Evolutionary conservation across 495 filamentous ascomycete genomes (phyloP), one percentile per base, ranked within the genome.

Genomic region (Annulohypoxylon nitens): DNA sequence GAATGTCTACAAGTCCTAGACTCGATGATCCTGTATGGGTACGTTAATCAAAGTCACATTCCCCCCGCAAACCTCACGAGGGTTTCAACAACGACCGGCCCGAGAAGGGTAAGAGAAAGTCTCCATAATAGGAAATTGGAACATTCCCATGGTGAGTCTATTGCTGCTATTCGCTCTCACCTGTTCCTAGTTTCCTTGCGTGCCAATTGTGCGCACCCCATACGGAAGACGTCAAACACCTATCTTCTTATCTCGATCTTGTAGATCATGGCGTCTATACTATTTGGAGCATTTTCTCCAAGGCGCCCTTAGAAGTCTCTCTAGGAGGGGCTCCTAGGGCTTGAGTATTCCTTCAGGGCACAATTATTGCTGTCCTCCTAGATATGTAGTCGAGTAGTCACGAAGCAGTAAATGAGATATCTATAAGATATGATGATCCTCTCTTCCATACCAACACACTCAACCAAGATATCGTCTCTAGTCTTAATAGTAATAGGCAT

Each of bases 121-220:
- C 20, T 67, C 33, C 54, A 70, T 63, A 65, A 66, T 70, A 54
- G 70, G 58, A 77, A 77, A 75, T 75, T 79, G 45, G 45, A 67
- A 26, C 77, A 79, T 79, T 79, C 77, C 76, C 72, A 41, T 33
- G 61, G 75, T 74, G 67, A 69, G 69, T 75, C 75, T 69, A 45
- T 61, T 64, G 53, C 60, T 70, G 67, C 63, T 61, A 55, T 33
- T 74, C 58, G 39, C 65, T 74, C 61, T 66, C 54, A 65, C 64
- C 39, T n/a, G 34, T 78, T 81, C 74, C 65, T 72, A 62, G 73
- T 76, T 68, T 78, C 81, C 78, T 82, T 83, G 78, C 83, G 82
- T 85, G 75, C 83, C 82, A 82, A 74, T 74, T 77, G 59, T 63
- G 34, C 61, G 34, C 50, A 55, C 16, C 55, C 20, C 62, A n/a